A percentile compares a stretch with the other conserved stretches of the same genome.
These are phyloP conservation scores for Jatropha podagrica DNA, from an alignment of 441 rosid species.

Conservation along the genomic window DNA sequence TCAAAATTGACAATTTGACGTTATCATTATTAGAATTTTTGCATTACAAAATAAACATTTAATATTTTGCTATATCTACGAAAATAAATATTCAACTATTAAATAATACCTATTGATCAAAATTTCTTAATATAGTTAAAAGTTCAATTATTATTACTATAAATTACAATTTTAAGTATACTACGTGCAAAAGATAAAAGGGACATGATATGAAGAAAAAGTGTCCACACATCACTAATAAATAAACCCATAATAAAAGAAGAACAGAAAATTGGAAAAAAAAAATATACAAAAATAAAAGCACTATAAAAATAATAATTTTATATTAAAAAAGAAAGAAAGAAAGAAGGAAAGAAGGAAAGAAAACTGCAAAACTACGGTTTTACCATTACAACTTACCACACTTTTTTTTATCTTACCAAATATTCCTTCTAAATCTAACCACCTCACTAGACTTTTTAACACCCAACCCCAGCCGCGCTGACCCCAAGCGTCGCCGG, in stretches of 20 bases:
- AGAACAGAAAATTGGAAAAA: background rate
- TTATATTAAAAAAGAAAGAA: too few relatives aligned
- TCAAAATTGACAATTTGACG: too few relatives aligned
- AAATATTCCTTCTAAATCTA: background rate
- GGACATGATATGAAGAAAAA: background rate
- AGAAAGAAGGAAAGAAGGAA: too few relatives aligned
- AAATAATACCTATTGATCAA: too few relatives aligned
- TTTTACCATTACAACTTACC: conserved; percentile 34
- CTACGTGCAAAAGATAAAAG: too few relatives aligned
- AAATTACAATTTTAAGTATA: too few relatives aligned
- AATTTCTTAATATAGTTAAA: too few relatives aligned
- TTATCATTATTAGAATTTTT: too few relatives aligned
- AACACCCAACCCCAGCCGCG: conserved; percentile 58
- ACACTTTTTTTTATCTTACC: conserved; percentile 5
- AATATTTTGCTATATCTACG: too few relatives aligned
- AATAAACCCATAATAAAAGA: conserved; percentile 13
- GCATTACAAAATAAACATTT: too few relatives aligned
- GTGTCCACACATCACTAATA: background rate
- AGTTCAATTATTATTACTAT: too few relatives aligned
- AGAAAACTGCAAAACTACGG: conserved; percentile 9
- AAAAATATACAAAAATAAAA: background rate
- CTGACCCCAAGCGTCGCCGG: conserved; percentile 61
- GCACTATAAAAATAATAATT: conserved; percentile 12
- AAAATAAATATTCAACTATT: too few relatives aligned
- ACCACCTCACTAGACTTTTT: background rate